Base-by-base conservation (phyloP, 345 rosid species). In the Salix udensis region DNA sequence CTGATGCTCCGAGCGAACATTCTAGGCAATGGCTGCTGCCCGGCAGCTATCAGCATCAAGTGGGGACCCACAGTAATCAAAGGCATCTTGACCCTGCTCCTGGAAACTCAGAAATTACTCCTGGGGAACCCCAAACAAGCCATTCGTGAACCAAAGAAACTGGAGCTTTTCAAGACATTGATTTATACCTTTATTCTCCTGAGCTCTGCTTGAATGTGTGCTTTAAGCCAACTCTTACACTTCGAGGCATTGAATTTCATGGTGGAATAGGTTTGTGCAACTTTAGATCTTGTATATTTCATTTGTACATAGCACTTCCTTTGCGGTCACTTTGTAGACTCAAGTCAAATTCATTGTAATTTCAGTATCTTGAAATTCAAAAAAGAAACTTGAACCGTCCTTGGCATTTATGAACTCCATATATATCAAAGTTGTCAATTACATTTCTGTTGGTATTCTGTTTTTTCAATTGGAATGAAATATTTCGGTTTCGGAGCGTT, bases 11-110 rank as follows among this genome's bases (percentile, higher is more conserved):
- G 24, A 19, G 70, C 2, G 77, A 68, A 26, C 77, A 71, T 65
- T 81, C 84, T 39, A 78, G 72, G 11, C 88, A 71, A 37, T 78
- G 82, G 88, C 81, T 53, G 14, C 37, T 76, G 7, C 78, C 83
- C 16, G 75, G 21, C 9, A 77, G 21, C 13, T 62, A 16, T 39
- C 78, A 65, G 40, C 81, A n/a, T 42, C 76, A 78, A 24, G 68
- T 16, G n/a, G 81, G 46, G 36, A 82, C 55, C 68, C 31, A 60
- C 39, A 79, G 78, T 21, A 76, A 67, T 74, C 79, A 78, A 31
- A 52, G 65, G 31, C 69, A 74, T 16, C 68, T 53, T 19, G 72
- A 66, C 31, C n/a, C 68, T n/a, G 72, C 24, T 71, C 21, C 79
- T 34, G 74, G 65, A 40, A 79, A 62, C 46, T 24, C 61, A 4